phyloP scores from a whole-genome alignment of 1,139 yeast species.

The Suhomyces anneliseae region DNA sequence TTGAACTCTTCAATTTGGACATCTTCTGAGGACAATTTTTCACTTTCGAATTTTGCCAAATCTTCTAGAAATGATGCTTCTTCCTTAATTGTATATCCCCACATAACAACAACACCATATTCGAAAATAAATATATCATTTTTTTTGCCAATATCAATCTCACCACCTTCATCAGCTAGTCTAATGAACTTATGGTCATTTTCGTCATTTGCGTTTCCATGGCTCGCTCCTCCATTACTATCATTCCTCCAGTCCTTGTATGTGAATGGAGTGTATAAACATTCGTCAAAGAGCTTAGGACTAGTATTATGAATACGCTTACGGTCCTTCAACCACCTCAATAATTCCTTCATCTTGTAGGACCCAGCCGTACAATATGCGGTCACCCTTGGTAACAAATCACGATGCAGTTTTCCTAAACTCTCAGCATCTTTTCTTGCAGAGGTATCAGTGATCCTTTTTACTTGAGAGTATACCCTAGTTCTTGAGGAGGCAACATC shows the following conservation, averaged over 20 bases:
- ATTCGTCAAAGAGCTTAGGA: constrained; percentile 90
- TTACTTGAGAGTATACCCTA: constrained; percentile 79
- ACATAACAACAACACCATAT: constrained; percentile 90
- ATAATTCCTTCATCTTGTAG: constrained; percentile 81
- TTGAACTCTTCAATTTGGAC: constrained; percentile 93
- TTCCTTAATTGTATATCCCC: constrained; percentile 89
- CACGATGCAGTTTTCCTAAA: constrained; percentile 86
- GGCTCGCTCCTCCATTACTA: constrained; percentile 10
- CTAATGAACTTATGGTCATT: constrained; percentile 53
- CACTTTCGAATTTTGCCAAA: constrained; percentile 84
- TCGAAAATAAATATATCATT: constrained; percentile 87
- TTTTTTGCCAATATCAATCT: constrained; percentile 76
- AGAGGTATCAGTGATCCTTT: constrained; percentile 81
- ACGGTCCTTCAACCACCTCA: constrained; percentile 81
- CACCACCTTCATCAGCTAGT: constrained; percentile 92
- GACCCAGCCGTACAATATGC: constrained; percentile 96
- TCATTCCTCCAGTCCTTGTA: constrained; percentile 75
- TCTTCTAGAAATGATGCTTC: constrained; percentile 82
- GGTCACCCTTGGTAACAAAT: constrained; percentile 81
- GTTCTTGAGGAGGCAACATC: constrained; percentile 27
- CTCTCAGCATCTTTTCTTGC: constrained; percentile 95
- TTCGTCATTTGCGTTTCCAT: constrained; percentile 18
- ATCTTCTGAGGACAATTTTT: constrained; percentile 86
- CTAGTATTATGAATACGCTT: constrained; percentile 72
- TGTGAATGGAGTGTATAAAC: constrained; percentile 86